Conservation (phyloP, 768 basidiomycete genomes). For the Auriscalpium vulgare region DNA sequence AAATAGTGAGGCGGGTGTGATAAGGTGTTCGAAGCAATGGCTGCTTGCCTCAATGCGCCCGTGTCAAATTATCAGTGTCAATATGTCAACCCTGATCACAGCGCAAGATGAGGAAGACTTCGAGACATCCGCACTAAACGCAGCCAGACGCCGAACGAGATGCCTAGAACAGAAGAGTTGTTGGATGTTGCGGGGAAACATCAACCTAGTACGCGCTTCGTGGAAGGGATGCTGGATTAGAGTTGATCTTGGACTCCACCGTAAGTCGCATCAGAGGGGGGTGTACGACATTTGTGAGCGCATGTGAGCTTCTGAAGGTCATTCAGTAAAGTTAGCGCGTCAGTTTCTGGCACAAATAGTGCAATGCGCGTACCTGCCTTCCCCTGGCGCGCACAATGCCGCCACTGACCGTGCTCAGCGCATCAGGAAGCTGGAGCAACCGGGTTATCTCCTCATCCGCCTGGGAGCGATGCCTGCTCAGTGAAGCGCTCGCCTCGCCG, state of each 20-base stretch:
- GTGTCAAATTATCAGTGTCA: slow-evolving; percentile 34
- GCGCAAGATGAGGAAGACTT: no score
- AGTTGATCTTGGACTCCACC: background rate
- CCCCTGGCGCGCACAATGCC: slow-evolving; percentile 83
- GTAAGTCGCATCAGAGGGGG: background rate
- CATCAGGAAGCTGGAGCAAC: slow-evolving; percentile 36
- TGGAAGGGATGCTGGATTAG: slow-evolving; percentile 24
- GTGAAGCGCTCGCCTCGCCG: no score
- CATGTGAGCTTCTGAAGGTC: slow-evolving; percentile 44
- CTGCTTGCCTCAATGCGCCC: slow-evolving; percentile 63
- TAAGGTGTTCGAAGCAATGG: background rate
- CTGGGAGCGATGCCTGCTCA: no score
- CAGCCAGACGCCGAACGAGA: slow-evolving; percentile 77
- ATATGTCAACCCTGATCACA: no score
- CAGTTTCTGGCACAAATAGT: no score
- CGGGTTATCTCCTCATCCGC: no score
- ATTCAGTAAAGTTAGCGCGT: background rate
- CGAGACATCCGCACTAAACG: slow-evolving; percentile 34
- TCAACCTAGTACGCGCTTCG: slow-evolving; percentile 70
- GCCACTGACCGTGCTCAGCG: slow-evolving; percentile 50
- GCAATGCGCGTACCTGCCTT: slow-evolving; percentile 43
- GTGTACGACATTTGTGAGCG: slow-evolving; percentile 62
- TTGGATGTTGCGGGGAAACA: slow-evolving; percentile 1
- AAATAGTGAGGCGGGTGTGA: no score
- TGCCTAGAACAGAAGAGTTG: slow-evolving; percentile 32